Base-by-base conservation (phyloP, 768 basidiomycete genomes). In the Galerina sulciceps region DNA sequence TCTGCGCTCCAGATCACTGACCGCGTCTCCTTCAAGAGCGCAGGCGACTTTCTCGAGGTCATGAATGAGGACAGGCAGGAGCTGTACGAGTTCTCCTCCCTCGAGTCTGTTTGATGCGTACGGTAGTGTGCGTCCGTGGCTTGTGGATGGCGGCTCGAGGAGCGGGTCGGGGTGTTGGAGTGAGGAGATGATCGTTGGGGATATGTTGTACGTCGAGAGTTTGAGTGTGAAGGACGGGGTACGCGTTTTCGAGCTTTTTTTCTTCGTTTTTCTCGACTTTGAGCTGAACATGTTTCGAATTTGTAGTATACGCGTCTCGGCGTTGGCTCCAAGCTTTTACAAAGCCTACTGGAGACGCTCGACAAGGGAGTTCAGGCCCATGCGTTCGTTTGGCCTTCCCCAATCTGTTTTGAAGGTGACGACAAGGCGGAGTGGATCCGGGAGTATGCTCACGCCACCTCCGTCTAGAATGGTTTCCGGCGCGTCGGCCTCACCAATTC, bases 21-120 rank as follows among this genome's bases (percentile, higher is more conserved):
- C n/a, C n/a, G n/a, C n/a, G n/a, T n/a, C n/a, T n/a, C n/a, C n/a
- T n/a, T n/a, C n/a, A n/a, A n/a, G n/a, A n/a, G n/a, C n/a, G n/a
- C n/a, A n/a, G n/a, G n/a, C n/a, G n/a, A n/a, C n/a, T n/a, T n/a
- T n/a, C n/a, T n/a, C n/a, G n/a, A n/a, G n/a, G n/a, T n/a, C n/a
- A n/a, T n/a, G n/a, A n/a, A n/a, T n/a, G n/a, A n/a, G n/a, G n/a
- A n/a, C n/a, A n/a, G n/a, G n/a, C n/a, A n/a, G n/a, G n/a, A n/a
- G n/a, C 54, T 75, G 15, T 60, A 63, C 34, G 57, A 69, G 14
- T 73, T 75, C 54, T 67, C 71, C n/a, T n/a, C n/a, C n/a, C n/a
- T 42, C 59, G 4, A 58, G 42, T 3, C 53, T 75, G 2, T 75
- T 73, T 36, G 72, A 76, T 59, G 67, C 71, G 9, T 13, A 34